Conservation (phyloP, 2,329 filamentous ascomycete genomes). For the Elsinoe fawcettii region DNA sequence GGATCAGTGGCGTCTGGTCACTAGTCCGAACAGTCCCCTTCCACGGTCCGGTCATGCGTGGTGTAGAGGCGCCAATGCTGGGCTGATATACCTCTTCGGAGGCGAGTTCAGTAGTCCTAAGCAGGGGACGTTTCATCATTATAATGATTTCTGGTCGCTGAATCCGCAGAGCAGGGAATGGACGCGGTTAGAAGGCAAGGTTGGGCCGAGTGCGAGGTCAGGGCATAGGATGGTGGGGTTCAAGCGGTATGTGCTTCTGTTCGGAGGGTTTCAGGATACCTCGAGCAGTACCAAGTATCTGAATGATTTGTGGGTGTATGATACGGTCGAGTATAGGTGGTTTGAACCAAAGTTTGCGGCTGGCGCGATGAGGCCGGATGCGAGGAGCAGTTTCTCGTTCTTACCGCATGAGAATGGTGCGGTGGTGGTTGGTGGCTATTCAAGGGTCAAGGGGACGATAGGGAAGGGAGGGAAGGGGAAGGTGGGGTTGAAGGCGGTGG, state of each 20-base stretch:
- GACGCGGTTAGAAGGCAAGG: slow-evolving; percentile 76
- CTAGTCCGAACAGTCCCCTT: slow-evolving; percentile 81
- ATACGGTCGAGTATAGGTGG: slow-evolving; percentile 82
- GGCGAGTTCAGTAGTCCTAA: slow-evolving; percentile 96
- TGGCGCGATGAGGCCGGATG: slow-evolving; percentile 71
- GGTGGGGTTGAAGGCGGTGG: slow-evolving; percentile 73
- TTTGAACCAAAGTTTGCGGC: slow-evolving; percentile 67
- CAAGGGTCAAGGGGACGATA: slow-evolving; percentile 68
- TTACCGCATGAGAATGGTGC: slow-evolving; percentile 85
- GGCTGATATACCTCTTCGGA: slow-evolving; percentile 84
- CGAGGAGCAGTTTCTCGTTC: slow-evolving; percentile 84
- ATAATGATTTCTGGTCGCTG: slow-evolving; percentile 95
- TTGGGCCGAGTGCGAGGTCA: slow-evolving; percentile 77
- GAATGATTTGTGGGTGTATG: slow-evolving; percentile 90
- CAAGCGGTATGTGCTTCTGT: slow-evolving; percentile 94
- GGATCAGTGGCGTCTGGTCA: slow-evolving; percentile 86
- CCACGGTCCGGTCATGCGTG: slow-evolving; percentile 90
- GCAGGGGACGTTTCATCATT: slow-evolving; percentile 97
- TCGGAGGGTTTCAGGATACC: slow-evolving; percentile 95
- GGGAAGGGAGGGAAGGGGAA: slow-evolving; percentile 54
- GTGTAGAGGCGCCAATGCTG: slow-evolving; percentile 80
- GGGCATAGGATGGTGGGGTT: slow-evolving; percentile 86
- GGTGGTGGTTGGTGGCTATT: slow-evolving; percentile 89
- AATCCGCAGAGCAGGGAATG: slow-evolving; percentile 81
- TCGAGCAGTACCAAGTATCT: slow-evolving; percentile 92